phyloP scores from a whole-genome alignment of 2,329 filamentous ascomycete species.

The Penicillium polonicum region DNA sequence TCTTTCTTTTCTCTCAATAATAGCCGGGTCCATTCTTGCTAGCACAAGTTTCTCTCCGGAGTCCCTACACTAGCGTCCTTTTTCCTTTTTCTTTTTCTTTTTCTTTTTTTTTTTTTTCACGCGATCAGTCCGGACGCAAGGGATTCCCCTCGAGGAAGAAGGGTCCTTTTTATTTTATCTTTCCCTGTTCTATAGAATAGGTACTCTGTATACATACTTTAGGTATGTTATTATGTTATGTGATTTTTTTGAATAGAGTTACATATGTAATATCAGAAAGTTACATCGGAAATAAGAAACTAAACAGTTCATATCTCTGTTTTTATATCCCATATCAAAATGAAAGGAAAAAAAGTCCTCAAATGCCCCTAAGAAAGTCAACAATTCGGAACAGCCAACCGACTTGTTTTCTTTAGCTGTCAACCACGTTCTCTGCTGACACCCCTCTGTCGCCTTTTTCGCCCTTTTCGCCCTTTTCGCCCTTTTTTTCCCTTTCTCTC shows the following conservation, averaged over 20 bases:
- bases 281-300: neutral
- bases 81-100: neutral
- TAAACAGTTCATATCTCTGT: neutral
- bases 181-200: neutral
- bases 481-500: neutral
- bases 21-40: slow-evolving; percentile 8
- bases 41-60: slow-evolving; percentile 14
- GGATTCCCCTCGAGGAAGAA: slow-evolving; percentile 2
- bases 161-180: neutral
- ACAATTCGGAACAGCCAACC: slow-evolving; percentile 6
- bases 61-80: slow-evolving; percentile 9
- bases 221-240: neutral
- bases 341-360: neutral
- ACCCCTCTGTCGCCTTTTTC: neutral
- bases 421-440: slow-evolving; percentile 11
- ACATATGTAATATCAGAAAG: too few relatives aligned
- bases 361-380: neutral
- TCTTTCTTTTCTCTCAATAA: neutral
- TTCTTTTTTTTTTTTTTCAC: neutral
- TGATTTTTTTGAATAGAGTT: neutral
- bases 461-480: neutral
- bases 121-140: slow-evolving; percentile 6
- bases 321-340: neutral
- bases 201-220: neutral
- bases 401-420: slow-evolving; percentile 1